These are phyloP conservation scores for Pilasporangium apinafurcum DNA, from an alignment of 352 stramenopile species.

Conservation along the genomic window DNA sequence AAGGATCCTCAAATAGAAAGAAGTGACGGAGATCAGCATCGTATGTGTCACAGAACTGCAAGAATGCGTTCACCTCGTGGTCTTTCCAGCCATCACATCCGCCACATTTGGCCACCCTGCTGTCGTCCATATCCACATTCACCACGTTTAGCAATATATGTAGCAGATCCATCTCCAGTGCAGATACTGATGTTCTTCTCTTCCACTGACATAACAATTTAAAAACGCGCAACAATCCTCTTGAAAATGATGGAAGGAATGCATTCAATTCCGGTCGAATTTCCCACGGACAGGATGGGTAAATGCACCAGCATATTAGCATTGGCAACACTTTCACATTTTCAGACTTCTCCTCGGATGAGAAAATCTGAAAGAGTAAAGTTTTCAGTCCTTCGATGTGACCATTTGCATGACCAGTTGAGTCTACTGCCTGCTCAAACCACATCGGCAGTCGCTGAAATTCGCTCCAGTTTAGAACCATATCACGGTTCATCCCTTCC, in stretches of 20 bases:
- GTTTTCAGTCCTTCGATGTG: no score
- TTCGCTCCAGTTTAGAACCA: constrained; percentile 5
- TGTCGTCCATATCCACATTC: not conserved
- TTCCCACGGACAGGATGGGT: constrained; percentile 16
- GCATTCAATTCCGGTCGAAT: constrained; percentile 22
- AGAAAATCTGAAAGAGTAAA: no score
- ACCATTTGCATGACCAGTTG: no score
- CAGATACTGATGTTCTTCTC: not conserved
- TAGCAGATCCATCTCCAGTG: not conserved
- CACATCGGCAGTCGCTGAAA: constrained; percentile 35
- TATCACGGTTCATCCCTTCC: not conserved
- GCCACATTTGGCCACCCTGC: not conserved
- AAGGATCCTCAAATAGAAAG: constrained; percentile 37
- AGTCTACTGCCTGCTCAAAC: constrained; percentile 18
- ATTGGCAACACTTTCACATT: no score
- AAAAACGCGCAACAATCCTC: constrained; percentile 34
- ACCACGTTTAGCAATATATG: constrained; percentile 15
- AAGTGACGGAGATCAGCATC: constrained; percentile 13
- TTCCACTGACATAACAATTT: constrained; percentile 12
- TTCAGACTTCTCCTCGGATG: no score
- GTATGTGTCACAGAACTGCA: constrained; percentile 23
- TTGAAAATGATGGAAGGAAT: constrained; percentile 26
- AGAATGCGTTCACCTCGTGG: constrained; percentile 10
- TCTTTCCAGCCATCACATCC: not conserved
- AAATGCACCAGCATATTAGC: constrained; percentile 28